Evolutionary conservation across 2,329 filamentous ascomycete species (phyloP).

Genomic region (Calonectria hongkongensis): DNA sequence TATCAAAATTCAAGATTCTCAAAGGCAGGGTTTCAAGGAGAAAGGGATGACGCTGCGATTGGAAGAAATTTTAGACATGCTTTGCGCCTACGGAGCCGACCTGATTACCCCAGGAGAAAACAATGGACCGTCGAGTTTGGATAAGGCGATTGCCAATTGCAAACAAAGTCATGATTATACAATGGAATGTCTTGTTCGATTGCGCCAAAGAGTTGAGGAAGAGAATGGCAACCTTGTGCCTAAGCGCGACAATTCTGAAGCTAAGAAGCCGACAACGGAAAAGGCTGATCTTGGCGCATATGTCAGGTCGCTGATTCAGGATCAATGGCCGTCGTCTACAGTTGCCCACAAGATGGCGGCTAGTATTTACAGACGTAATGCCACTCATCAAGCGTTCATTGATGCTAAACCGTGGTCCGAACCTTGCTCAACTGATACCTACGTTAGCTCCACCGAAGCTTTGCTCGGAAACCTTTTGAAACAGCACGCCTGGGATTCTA

Average conservation of each 20-base stretch:
- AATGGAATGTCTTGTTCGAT: constrained; percentile 15
- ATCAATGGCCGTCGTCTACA: neutral
- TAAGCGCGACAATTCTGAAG: neutral
- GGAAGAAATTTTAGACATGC: constrained; percentile 52
- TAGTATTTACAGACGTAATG: neutral
- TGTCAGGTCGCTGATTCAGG: neutral
- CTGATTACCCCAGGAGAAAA: neutral
- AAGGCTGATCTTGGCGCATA: neutral
- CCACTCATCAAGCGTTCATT: neutral
- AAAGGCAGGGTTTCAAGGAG: neutral
- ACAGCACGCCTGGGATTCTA: neutral
- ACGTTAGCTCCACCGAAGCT: too few relatives aligned
- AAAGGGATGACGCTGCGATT: constrained; percentile 37
- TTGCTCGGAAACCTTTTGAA: neutral
- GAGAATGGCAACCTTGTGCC: neutral
- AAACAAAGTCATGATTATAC: neutral
- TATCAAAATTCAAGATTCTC: neutral
- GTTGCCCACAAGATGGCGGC: neutral
- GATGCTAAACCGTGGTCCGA: neutral
- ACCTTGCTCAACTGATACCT: neutral
- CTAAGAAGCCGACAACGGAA: too few relatives aligned
- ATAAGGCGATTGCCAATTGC: neutral
- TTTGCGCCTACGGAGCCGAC: constrained; percentile 43
- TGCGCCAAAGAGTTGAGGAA: neutral
- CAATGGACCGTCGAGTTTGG: neutral